Evolutionary conservation across 2,329 filamentous ascomycete genomes (phyloP).

Genomic region (Didymella pomorum): DNA sequence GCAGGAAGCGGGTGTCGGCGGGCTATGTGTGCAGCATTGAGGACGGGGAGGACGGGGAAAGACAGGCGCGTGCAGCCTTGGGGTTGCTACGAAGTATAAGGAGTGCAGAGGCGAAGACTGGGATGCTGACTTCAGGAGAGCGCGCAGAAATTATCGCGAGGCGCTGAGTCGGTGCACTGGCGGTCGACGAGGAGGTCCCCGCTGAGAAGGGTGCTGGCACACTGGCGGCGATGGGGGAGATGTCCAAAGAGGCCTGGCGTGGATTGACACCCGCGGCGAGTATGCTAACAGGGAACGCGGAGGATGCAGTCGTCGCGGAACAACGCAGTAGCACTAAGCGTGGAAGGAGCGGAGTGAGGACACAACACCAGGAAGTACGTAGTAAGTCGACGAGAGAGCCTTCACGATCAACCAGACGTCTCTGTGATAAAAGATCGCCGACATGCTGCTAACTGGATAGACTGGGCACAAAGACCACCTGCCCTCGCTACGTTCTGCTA

Average conservation of each 20-base stretch:
- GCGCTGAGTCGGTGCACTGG: slow-evolving; percentile 22
- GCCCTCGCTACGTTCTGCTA: slow-evolving; percentile 19
- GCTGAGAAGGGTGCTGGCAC: not conserved
- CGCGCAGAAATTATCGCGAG: slow-evolving; percentile 9
- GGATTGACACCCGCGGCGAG: not conserved
- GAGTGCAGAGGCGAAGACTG: slow-evolving; percentile 5
- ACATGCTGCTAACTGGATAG: slow-evolving; percentile 3
- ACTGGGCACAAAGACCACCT: slow-evolving; percentile 17
- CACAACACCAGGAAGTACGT: not conserved
- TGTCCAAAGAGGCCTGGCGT: slow-evolving; percentile 7
- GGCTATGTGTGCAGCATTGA: slow-evolving; percentile 48
- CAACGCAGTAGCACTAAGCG: not conserved
- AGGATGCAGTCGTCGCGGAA: not conserved
- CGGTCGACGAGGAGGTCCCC: slow-evolving; percentile 22
- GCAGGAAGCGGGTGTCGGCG: slow-evolving; percentile 33
- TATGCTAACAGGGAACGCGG: slow-evolving; percentile 1
- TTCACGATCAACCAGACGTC: slow-evolving; percentile 8
- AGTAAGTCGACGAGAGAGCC: slow-evolving; percentile 1
- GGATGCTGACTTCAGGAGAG: not conserved
- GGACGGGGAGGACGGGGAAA: slow-evolving; percentile 26
- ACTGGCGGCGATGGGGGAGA: slow-evolving; percentile 10
- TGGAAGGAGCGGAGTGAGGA: slow-evolving; percentile 2
- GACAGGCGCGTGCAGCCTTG: slow-evolving; percentile 29
- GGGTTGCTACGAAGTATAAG: slow-evolving; percentile 11
- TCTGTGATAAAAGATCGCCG: slow-evolving; percentile 19